phyloP scores from a whole-genome alignment of 2,329 filamentous ascomycete genomes.

The Phyllosticta citribraziliensis region DNA sequence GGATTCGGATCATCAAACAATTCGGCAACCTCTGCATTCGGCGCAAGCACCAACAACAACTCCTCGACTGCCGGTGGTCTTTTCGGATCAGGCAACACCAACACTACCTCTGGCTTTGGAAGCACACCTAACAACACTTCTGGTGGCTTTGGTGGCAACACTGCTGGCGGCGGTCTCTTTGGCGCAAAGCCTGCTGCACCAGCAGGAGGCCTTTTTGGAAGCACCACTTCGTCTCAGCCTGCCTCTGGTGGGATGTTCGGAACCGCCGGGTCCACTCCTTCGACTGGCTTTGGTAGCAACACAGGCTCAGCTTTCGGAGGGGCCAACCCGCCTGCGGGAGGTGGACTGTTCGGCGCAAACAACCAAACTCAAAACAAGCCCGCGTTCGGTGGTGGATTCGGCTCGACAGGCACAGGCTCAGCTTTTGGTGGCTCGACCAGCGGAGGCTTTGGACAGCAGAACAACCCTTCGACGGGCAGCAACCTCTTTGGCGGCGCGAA shows the following conservation, averaged over 20 bases:
- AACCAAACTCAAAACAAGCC: slow-evolving; percentile 15
- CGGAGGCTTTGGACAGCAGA: slow-evolving; percentile 23
- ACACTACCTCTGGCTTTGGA: slow-evolving; percentile 15
- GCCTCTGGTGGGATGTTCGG: slow-evolving; percentile 24
- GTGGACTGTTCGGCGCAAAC: slow-evolving; percentile 11
- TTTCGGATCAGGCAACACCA: slow-evolving; percentile 30
- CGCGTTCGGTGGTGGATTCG: slow-evolving; percentile 15
- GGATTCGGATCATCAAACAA: slow-evolving; percentile 35
- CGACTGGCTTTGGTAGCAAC: neutral
- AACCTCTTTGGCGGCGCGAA: slow-evolving; percentile 19
- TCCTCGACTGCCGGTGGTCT: slow-evolving; percentile 31
- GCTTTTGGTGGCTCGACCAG: slow-evolving; percentile 17
- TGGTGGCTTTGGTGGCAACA: slow-evolving; percentile 25
- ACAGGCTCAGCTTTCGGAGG: slow-evolving; percentile 12
- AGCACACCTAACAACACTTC: slow-evolving; percentile 13
- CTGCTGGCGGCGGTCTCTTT: slow-evolving; percentile 19
- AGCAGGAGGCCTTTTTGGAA: slow-evolving; percentile 18
- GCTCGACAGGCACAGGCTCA: slow-evolving; percentile 14
- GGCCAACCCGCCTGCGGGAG: slow-evolving; percentile 18
- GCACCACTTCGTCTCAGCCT: slow-evolving; percentile 16
- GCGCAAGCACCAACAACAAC: slow-evolving; percentile 26
- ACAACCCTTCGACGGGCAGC: slow-evolving; percentile 18
- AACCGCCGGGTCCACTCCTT: slow-evolving; percentile 11
- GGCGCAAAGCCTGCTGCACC: slow-evolving; percentile 19
- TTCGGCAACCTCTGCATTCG: slow-evolving; percentile 35